Conservation (phyloP, 768 basidiomycete genomes). For the Hygrophorus russula region DNA sequence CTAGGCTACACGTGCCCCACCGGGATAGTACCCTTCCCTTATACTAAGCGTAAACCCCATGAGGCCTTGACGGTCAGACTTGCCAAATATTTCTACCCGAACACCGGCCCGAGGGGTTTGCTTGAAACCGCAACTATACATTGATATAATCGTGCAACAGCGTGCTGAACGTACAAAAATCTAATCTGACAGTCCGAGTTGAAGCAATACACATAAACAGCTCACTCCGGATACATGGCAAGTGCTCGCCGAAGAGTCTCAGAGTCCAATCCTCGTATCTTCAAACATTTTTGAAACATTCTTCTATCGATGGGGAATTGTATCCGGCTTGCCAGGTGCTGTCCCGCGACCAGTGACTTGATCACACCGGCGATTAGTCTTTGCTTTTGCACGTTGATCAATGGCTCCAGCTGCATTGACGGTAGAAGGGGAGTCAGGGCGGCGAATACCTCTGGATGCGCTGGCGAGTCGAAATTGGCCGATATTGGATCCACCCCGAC, state of each 20-base stretch:
- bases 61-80: too few species aligned
- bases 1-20: too few species aligned
- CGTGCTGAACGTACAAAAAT: too few species aligned
- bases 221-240: slow-evolving; percentile 15
- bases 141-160: too few species aligned
- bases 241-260: slow-evolving; percentile 40
- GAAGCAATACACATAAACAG: neutral
- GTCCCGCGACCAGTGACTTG: slow-evolving; percentile 70
- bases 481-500: slow-evolving; percentile 55
- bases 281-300: slow-evolving; percentile 64
- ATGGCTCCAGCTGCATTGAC: slow-evolving; percentile 71
- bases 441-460: slow-evolving; percentile 72
- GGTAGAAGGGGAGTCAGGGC: slow-evolving; percentile 60
- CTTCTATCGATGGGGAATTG: slow-evolving; percentile 65
- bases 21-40: too few species aligned
- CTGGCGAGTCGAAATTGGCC: slow-evolving; percentile 54
- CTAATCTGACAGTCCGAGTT: too few species aligned
- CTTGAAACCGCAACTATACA: too few species aligned
- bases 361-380: slow-evolving; percentile 71
- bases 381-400: slow-evolving; percentile 87
- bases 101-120: too few species aligned
- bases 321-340: slow-evolving; percentile 68
- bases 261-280: slow-evolving; percentile 52
- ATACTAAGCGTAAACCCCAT: too few species aligned
- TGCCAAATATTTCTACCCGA: too few species aligned